Evolutionary conservation across 352 stramenopile species (phyloP).

Genomic region (Pythium rhizo-oryzae): DNA sequence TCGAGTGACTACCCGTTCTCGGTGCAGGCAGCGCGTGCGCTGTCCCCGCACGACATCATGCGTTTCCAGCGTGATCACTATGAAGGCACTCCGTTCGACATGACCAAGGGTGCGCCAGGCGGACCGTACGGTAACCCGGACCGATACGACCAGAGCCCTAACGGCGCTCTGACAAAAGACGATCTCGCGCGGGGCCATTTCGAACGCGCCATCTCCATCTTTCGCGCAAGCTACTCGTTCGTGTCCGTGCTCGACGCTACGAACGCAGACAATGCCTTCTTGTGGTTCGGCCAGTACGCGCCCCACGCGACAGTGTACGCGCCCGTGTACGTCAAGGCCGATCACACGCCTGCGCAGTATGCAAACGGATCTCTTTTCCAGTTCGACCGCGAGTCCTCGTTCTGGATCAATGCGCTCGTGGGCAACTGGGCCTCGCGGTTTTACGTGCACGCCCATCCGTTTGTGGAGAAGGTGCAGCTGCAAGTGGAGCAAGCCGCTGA

Average conservation of each 20-base stretch:
- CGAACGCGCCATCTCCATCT: constrained; percentile 95
- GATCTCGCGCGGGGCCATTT: constrained; percentile 73
- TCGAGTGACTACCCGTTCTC: constrained; percentile 89
- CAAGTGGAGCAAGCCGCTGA: constrained; percentile 56
- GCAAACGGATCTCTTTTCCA: constrained; percentile 63
- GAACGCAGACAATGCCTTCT: constrained; percentile 61
- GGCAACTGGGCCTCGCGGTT: constrained; percentile 85
- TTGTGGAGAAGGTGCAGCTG: constrained; percentile 59
- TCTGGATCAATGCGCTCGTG: constrained; percentile 83
- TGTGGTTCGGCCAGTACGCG: constrained; percentile 92
- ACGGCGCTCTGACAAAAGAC: constrained; percentile 45
- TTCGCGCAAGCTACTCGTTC: constrained; percentile 91
- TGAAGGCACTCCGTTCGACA: constrained; percentile 91
- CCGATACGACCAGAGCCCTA: constrained; percentile 70
- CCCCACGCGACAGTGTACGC: constrained; percentile 88
- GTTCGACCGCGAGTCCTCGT: constrained; percentile 65
- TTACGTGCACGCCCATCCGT: constrained; percentile 67
- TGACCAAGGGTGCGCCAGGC: constrained; percentile 72
- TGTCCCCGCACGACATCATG: constrained; percentile 90
- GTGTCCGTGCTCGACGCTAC: constrained; percentile 64
- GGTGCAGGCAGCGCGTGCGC: constrained; percentile 49
- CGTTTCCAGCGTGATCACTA: constrained; percentile 93
- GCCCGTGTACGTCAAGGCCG: constrained; percentile 83
- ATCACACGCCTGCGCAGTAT: constrained; percentile 47
- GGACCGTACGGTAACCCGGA: constrained; percentile 93